Evolutionary conservation across 2,329 filamentous ascomycete genomes (phyloP), one percentile per base, ranked within the genome.

Genomic region (Cytospora piceicola): DNA sequence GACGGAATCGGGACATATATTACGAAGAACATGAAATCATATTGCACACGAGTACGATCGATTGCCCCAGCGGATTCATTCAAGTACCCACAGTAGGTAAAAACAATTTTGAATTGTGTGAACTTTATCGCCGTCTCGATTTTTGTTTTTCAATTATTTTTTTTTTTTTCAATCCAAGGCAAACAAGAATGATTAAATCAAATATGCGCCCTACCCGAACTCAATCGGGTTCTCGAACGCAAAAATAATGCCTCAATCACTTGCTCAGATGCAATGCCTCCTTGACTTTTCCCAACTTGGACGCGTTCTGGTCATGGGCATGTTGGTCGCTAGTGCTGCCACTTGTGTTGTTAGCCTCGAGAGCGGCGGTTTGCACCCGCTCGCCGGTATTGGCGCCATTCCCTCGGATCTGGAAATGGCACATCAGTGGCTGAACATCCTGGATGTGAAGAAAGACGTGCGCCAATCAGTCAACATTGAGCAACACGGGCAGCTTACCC

Each of bases 211-310:
- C 53, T 56, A 63, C 29, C 53, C 53, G 61, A 54, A n/a, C 39
- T 36, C 5, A 52, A 29, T 42, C 27, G 27, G 27, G 27, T 29
- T 29, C 27, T n/a, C 39, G 36, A 56, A 57, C 14, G 24, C 53
- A 24, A 52, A 55, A 57, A 17, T 8, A 12, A 39, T 29, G 36
- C 46, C 39, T 39, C 42, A 20, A 52, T 58, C 42, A 63, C 55
- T 66, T 66, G 34, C 55, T 66, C 22, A 63, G 9, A 30, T 66
- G 64, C 32, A 66, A 32, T 24, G 64, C 60, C 36, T 66, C 64
- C 60, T 66, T 66, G 60, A 63, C 36, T 55, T 63, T 66, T 24
- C 59, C 55, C 27, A 66, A n/a, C 22, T 58, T 59, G 27, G 64
- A 63, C 54, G 63, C 56, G 36, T 27, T 54, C 60, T 51, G 7